Evolutionary conservation across 176 grass and related monocot genomes (phyloP).

Genomic region (Phoenix dactylifera): DNA sequence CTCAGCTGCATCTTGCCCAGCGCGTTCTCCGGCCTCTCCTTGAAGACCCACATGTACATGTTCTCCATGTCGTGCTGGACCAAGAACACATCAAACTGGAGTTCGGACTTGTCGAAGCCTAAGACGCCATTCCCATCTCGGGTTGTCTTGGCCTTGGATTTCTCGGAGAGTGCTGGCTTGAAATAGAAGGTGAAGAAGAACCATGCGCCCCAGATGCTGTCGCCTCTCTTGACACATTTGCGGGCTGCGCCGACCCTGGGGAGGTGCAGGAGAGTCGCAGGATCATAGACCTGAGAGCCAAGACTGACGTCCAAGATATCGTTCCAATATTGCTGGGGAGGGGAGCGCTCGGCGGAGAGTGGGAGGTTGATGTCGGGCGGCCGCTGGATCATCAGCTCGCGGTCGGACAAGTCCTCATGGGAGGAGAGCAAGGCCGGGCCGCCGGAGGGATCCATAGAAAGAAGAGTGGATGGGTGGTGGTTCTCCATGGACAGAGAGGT

Average conservation of each 20-base stretch:
- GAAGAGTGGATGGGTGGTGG: slow-evolving; percentile 81
- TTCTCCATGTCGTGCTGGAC: slow-evolving; percentile 99
- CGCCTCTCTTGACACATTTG: slow-evolving; percentile 79
- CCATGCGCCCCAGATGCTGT: slow-evolving; percentile 98
- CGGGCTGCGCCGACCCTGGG: slow-evolving; percentile 41
- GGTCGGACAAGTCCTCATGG: slow-evolving; percentile 32
- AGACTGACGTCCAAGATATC: slow-evolving; percentile 73
- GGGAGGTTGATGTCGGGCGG: slow-evolving; percentile 97
- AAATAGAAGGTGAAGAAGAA: slow-evolving; percentile 99
- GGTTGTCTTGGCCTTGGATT: slow-evolving; percentile 63
- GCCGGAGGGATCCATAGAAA: slow-evolving; percentile 90
- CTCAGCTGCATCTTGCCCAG: slow-evolving; percentile 99
- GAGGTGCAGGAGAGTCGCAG: slow-evolving; percentile 38
- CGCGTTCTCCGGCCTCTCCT: slow-evolving; percentile 85
- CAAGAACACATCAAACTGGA: slow-evolving; percentile 76
- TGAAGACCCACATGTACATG: slow-evolving; percentile 99
- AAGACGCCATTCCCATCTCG: slow-evolving; percentile 40
- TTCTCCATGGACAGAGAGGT: slow-evolving; percentile 96
- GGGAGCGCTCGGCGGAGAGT: slow-evolving; percentile 15
- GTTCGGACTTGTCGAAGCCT: slow-evolving; percentile 74
- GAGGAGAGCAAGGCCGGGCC: slow-evolving; percentile 23
- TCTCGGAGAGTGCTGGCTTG: slow-evolving; percentile 77
- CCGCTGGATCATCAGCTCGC: slow-evolving; percentile 29
- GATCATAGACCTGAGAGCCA: slow-evolving; percentile 53
- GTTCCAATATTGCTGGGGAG: slow-evolving; percentile 25